Evolutionary conservation across 768 basidiomycete genomes (phyloP), one percentile per base, ranked within the genome.

Genomic region (Tulasnella sp.): DNA sequence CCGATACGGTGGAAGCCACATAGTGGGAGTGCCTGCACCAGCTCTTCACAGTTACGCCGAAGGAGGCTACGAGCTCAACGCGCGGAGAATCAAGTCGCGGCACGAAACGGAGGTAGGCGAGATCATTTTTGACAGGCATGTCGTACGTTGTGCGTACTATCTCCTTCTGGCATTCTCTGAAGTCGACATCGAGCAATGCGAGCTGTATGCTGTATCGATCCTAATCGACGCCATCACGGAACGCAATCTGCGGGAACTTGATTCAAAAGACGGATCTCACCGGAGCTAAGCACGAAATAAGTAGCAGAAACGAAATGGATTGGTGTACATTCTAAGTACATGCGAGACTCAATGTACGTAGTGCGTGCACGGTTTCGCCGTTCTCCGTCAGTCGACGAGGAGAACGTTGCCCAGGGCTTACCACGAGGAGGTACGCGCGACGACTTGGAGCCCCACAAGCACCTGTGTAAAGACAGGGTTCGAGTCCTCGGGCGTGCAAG

Each of bases 1-100:
- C 88, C 63, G 97, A 95, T 77, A 90, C 87, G 79, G 82, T 98
- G 66, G 89, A 87, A 67, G 87, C 89, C 39, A 98, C 98, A 78
- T 97, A 98, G 77, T 97, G 98, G 81, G 95, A 96, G 9, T 89
- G 97, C 11, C 84, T 99, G 16, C 97, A 98, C 77, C 90, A 94
- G 0, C 98, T 99, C 81, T 99, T 99, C 81, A 87, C 89, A 0
- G 87, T 88, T 11, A 88, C 90, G 77, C 80, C 86, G 1, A 88
- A 87, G 75, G 52, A 59, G 52, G 9, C 52, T 29, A 29, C 26
- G 26, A 44, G 22, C n/a, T 41, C 37, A 26, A 37, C 65, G 19
- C 79, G 71, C 14, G 77, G 73, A 32, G 76, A 74, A 19, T 73
- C 16, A 83, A 84, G 74, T n/a, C n/a, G n/a, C n/a, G 81, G 79